Evolutionary conservation across 345 rosid genomes (phyloP).

Genomic region (Cardamine occulta): DNA sequence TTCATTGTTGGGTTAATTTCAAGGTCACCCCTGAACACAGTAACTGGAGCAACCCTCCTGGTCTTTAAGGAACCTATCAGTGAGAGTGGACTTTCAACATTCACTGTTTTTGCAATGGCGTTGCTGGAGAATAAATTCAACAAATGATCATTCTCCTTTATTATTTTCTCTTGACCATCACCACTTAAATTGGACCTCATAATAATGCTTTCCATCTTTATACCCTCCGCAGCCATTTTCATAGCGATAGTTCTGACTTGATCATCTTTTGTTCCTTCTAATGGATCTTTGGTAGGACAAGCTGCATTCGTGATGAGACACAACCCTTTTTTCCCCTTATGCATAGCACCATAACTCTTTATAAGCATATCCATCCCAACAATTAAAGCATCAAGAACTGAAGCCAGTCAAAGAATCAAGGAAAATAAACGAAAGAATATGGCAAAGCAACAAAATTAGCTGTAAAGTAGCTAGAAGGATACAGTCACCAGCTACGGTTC

Average conservation of each 20-base stretch:
- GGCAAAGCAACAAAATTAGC: background rate
- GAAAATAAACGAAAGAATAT: background rate
- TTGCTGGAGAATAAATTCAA: constrained; percentile 67
- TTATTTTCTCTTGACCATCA: constrained; percentile 48
- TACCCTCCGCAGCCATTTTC: constrained; percentile 68
- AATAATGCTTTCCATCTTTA: constrained; percentile 72
- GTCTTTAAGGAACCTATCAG: constrained; percentile 83
- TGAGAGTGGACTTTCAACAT: constrained; percentile 72
- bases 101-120: constrained; percentile 57
- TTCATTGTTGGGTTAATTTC: constrained; percentile 73
- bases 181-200: constrained; percentile 50
- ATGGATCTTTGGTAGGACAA: constrained; percentile 74
- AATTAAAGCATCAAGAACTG: constrained; percentile 90
- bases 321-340: constrained; percentile 80
- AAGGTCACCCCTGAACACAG: constrained; percentile 85
- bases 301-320: constrained; percentile 80
- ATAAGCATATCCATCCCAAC: constrained; percentile 97
- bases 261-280: constrained; percentile 80
- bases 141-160: constrained; percentile 75
- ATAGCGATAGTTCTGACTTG: constrained; percentile 71
- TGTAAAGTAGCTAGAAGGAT: constrained; percentile 50
- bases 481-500: constrained; percentile 82
- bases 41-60: constrained; percentile 71
- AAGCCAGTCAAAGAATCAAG: constrained; percentile 54
- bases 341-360: constrained; percentile 60